phyloP scores from a whole-genome alignment of 2,329 filamentous ascomycete genomes.

The Lasiodiplodia theobromae region DNA sequence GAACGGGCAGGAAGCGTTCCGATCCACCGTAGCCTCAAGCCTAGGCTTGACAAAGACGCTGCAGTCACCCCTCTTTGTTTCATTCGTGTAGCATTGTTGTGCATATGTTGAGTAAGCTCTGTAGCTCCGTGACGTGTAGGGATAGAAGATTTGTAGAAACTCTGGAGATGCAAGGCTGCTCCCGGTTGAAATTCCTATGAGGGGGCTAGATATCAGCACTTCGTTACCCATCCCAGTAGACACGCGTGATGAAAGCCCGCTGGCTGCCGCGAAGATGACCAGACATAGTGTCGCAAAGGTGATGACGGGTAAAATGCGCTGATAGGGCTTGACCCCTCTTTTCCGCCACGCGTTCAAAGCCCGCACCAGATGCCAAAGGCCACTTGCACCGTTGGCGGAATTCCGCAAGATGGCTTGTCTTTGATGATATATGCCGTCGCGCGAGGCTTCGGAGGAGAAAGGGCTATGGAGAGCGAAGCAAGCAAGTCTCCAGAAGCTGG shows the following conservation, averaged over 20 bases:
- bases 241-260: constrained; percentile 28
- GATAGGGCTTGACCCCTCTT: constrained; percentile 29
- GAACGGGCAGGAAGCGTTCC: constrained; percentile 33
- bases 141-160: no score
- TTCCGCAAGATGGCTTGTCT: constrained; percentile 30
- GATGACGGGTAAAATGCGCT: constrained; percentile 27
- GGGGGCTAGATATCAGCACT: constrained; percentile 3
- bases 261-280: constrained; percentile 18
- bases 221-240: constrained; percentile 16
- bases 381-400: constrained; percentile 16
- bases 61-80: constrained; percentile 8
- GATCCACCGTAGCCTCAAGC: constrained; percentile 23
- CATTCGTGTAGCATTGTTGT: constrained; percentile 13
- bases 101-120: constrained; percentile 1
- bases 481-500: constrained; percentile 35
- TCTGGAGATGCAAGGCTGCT: no score
- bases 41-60: constrained; percentile 20
- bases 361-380: not conserved
- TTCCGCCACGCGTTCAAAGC: not conserved
- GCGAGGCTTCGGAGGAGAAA: constrained; percentile 31
- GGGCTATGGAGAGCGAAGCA: constrained; percentile 35
- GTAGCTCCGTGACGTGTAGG: no score
- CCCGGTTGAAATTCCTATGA: no score
- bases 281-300: not conserved
- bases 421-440: constrained; percentile 38